phyloP scores from a whole-genome alignment of 768 basidiomycete genomes.

The Ramaria sp. region DNA sequence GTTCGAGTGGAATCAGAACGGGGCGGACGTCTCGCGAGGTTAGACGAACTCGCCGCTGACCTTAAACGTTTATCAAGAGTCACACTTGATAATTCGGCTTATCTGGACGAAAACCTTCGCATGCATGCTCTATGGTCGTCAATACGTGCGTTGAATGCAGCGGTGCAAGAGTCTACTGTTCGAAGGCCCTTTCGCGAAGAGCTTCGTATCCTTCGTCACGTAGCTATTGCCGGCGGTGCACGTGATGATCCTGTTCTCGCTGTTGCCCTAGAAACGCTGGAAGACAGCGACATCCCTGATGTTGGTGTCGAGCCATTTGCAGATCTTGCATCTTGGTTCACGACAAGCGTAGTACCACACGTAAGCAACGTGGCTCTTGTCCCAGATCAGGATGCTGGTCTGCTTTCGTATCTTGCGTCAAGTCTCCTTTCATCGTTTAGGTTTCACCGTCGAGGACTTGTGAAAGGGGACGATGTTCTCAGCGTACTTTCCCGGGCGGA shows the following conservation, averaged over 20 bases:
- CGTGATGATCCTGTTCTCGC: slow-evolving; percentile 59
- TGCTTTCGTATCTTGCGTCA: slow-evolving; percentile 81
- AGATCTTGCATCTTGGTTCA: slow-evolving; percentile 88
- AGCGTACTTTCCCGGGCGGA: slow-evolving; percentile 85
- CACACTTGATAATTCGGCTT: slow-evolving; percentile 80
- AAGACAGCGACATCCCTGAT: slow-evolving; percentile 63
- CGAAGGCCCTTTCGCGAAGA: slow-evolving; percentile 86
- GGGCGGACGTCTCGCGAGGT: slow-evolving; percentile 86
- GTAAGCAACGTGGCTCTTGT: slow-evolving; percentile 86
- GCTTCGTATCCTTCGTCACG: slow-evolving; percentile 69
- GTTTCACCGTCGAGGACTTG: slow-evolving; percentile 73
- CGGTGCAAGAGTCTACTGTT: slow-evolving; percentile 50
- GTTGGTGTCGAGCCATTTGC: slow-evolving; percentile 81
- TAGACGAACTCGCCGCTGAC: slow-evolving; percentile 84
- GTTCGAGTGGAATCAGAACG: slow-evolving; percentile 94
- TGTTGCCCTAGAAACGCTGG: slow-evolving; percentile 58
- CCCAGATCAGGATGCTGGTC: slow-evolving; percentile 81
- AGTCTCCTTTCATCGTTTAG: slow-evolving; percentile 60
- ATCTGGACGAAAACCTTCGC: slow-evolving; percentile 89
- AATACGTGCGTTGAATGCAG: slow-evolving; percentile 63
- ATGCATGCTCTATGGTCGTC: slow-evolving; percentile 91
- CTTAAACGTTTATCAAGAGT: slow-evolving; percentile 87
- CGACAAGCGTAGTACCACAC: slow-evolving; percentile 67
- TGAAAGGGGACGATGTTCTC: slow-evolving; percentile 70
- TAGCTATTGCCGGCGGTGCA: slow-evolving; percentile 38